Conservation (phyloP, 305 asterid genomes). For the Fraxinus albicans region DNA sequence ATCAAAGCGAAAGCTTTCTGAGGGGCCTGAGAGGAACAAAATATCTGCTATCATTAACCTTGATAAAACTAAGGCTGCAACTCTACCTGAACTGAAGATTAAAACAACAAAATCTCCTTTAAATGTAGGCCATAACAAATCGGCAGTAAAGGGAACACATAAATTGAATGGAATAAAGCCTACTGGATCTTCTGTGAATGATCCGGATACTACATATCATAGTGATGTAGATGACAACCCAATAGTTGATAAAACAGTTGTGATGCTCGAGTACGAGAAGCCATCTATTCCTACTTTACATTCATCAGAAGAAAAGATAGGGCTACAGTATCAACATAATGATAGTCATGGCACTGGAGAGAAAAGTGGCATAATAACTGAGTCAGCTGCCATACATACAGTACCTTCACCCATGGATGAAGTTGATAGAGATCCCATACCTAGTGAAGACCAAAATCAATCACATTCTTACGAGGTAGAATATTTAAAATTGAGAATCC, state of each 20-base stretch:
- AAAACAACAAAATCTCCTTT: conserved; percentile 47
- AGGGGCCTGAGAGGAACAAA: conserved; percentile 73
- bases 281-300: conserved; percentile 42
- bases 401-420: conserved; percentile 39
- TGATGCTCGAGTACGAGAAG: conserved; percentile 72
- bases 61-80: conserved; percentile 79
- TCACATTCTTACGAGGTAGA: conserved; percentile 52
- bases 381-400: conserved; percentile 39
- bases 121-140: conserved; percentile 32
- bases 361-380: conserved; percentile 32
- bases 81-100: conserved; percentile 87
- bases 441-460: conserved; percentile 33
- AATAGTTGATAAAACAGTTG: conserved; percentile 79
- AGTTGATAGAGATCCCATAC: conserved; percentile 37
- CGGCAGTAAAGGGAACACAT: conserved; percentile 30
- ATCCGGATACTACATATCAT: conserved; percentile 30
- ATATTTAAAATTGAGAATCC: conserved; percentile 4
- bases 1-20: conserved; percentile 53
- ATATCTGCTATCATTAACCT: conserved; percentile 79
- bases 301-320: conserved; percentile 39
- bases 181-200: conserved; percentile 32
- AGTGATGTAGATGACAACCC: conserved; percentile 65
- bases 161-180: conserved; percentile 42
- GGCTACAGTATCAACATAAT: conserved; percentile 23
- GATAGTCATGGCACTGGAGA: conserved; percentile 32